Evolutionary conservation across 345 rosid genomes (phyloP), one percentile per base, ranked within the genome.

Genomic region (Acer yangbiense): DNA sequence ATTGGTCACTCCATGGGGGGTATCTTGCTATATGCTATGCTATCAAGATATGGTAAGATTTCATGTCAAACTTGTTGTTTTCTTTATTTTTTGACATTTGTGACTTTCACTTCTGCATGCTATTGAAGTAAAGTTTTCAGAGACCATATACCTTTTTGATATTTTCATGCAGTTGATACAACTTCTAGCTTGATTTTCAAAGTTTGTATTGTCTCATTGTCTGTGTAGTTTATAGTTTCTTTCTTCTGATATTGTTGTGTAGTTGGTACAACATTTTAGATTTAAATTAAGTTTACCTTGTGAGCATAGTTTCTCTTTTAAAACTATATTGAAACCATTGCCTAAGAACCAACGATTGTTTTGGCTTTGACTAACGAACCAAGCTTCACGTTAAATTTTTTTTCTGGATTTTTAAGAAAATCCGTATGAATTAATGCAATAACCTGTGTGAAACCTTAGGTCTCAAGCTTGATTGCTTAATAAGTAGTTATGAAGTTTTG

Each of bases 1-100:
- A 73, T 95, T 81, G 99, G 99, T 80, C 99, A 93, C 82, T 95
- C 99, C 62, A 93, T 95, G 99, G 98, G 97, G 29, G 99, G 99
- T 43, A 95, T 93, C 76, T 82, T 95, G 89, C 87, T 95, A 63
- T 95, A 93, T 77, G 90, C 98, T 12, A 76, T 92, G 87, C 89
- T 92, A 20, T 89, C 97, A 58, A 82, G 76, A 83, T 90, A 81
- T 75, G 76, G 98, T 93, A 90, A 89, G 86, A 68, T 82, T 48
- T 77, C 61, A 43, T 50, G 16, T 44, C 27, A 54, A 35, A 65
- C 54, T 66, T 58, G 32, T 29, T 61, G 1, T 66, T 52, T 52
- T 55, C 11, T 10, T 27, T 44, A 54, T 57, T 55, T 35, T 61
- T n/a, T 27, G n/a, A 48, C 62, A 21, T 70, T 17, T 70, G 11